Conservation (phyloP, 2,329 filamentous ascomycete species). For the Ilyonectria robusta region DNA sequence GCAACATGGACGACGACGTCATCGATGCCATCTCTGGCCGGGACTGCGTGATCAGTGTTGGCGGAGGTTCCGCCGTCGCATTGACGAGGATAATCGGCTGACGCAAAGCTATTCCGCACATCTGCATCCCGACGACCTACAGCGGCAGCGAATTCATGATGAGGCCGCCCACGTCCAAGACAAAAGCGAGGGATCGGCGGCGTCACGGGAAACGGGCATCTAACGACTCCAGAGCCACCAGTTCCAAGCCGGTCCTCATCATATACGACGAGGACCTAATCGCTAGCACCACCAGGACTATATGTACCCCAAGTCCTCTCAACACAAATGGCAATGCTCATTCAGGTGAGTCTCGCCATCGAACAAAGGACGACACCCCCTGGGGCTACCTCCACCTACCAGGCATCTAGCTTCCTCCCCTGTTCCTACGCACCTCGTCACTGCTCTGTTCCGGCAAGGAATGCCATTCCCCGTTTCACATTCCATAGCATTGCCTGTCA, state of each 20-base stretch:
- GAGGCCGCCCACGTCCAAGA: conserved; percentile 31
- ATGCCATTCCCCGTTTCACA: background rate
- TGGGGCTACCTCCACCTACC: conserved; percentile 57
- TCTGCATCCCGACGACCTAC: conserved; percentile 73
- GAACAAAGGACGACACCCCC: conserved; percentile 43
- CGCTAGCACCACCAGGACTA: conserved; percentile 41
- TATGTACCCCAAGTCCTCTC: conserved; percentile 48
- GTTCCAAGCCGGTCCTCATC: conserved; percentile 49
- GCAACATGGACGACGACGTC: conserved; percentile 47
- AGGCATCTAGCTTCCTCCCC: conserved; percentile 48
- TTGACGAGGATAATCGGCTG: conserved; percentile 69
- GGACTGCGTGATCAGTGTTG: conserved; percentile 73
- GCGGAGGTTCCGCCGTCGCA: conserved; percentile 73
- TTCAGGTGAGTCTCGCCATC: conserved; percentile 28
- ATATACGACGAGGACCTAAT: conserved; percentile 58
- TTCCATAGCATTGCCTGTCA: background rate
- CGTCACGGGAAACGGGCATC: background rate
- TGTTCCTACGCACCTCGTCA: background rate
- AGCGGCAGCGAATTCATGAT: conserved; percentile 74
- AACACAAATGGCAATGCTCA: conserved; percentile 34
- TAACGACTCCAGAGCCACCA: background rate
- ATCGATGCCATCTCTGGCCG: conserved; percentile 53
- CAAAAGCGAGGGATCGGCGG: conserved; percentile 1
- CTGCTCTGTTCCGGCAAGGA: conserved; percentile 7
- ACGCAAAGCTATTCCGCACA: conserved; percentile 67